Percentiles rank a stretch among this genome's conserved stretches.
These are phyloP conservation scores for Neoascochyta sp. DNA, from an alignment of 2,329 filamentous ascomycete species.

Conservation along the genomic window DNA sequence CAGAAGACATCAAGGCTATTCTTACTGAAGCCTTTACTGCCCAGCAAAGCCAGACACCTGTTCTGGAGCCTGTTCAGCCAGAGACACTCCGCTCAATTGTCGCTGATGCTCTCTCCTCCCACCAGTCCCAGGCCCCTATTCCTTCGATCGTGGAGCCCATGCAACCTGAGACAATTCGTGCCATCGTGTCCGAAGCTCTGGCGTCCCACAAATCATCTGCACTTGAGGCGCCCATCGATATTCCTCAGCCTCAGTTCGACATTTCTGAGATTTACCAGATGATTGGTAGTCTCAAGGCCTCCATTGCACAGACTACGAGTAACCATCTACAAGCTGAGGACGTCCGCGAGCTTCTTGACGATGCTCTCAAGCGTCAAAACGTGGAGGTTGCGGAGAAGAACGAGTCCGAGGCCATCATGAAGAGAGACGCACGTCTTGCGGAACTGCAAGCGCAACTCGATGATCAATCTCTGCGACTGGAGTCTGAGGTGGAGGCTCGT, in stretches of 20 bases:
- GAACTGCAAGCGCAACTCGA: conserved; percentile 36
- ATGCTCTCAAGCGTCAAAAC: conserved; percentile 36
- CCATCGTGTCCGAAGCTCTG: conserved; percentile 34
- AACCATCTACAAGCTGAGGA: conserved; percentile 46
- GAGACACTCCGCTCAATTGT: conserved; percentile 27
- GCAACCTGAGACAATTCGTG: conserved; percentile 33
- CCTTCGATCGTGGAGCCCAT: conserved; percentile 23
- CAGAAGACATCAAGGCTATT: conserved; percentile 28
- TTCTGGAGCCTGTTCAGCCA: conserved; percentile 17
- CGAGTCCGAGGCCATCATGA: conserved; percentile 27
- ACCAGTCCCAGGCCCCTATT: conserved; percentile 15
- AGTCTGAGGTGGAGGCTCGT: conserved; percentile 43
- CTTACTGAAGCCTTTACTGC: conserved; percentile 59
- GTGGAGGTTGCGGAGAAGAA: conserved; percentile 27
- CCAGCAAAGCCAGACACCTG: conserved; percentile 20
- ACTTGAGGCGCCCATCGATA: conserved; percentile 31
- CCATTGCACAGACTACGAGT: conserved; percentile 45
- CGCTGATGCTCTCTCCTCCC: conserved; percentile 25
- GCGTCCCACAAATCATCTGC: conserved; percentile 29
- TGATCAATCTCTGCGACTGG: conserved; percentile 32
- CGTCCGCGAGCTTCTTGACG: conserved; percentile 35
- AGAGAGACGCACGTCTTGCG: conserved; percentile 33
- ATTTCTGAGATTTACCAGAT: conserved; percentile 47
- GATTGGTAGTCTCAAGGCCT: conserved; percentile 48
- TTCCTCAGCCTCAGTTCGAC: conserved; percentile 36